Conservation (phyloP, 1,284 basidiomycete species). For the Coriolopsis trogii region DNA sequence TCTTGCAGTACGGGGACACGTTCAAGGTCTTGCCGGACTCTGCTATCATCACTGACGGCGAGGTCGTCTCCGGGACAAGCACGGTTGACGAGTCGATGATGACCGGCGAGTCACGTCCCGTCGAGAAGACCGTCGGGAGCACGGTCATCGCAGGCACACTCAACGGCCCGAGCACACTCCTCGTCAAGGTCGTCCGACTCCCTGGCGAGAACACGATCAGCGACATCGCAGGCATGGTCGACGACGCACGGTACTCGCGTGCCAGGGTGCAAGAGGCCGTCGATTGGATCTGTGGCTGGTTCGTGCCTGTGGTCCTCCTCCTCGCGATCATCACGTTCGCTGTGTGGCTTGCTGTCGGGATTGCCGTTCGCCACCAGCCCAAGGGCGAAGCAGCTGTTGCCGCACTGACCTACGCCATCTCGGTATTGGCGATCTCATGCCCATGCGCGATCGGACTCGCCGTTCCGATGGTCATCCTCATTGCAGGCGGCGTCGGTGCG, state of each 20-base stretch:
- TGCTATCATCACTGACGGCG: constrained; percentile 46
- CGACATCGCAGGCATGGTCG: constrained; percentile 42
- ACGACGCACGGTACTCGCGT: constrained; percentile 41
- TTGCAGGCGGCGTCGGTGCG: constrained; percentile 38
- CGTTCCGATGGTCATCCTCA: constrained; percentile 41
- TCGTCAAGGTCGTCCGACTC: constrained; percentile 41
- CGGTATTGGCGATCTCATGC: constrained; percentile 46
- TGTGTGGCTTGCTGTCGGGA: constrained; percentile 41
- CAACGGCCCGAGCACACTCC: constrained; percentile 39
- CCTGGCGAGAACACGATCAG: constrained; percentile 48
- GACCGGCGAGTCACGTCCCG: constrained; percentile 48
- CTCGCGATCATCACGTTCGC: constrained; percentile 37
- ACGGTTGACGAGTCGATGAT: constrained; percentile 49
- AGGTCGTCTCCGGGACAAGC: constrained; percentile 39
- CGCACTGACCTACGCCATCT: constrained; percentile 44
- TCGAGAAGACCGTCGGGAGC: constrained; percentile 39
- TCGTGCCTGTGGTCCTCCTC: constrained; percentile 39
- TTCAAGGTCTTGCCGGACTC: constrained; percentile 41
- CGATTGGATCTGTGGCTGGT: constrained; percentile 39
- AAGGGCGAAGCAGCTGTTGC: constrained; percentile 33
- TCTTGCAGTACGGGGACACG: constrained; percentile 43
- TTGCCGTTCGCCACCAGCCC: constrained; percentile 32
- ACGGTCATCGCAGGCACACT: constrained; percentile 44
- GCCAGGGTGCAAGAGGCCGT: constrained; percentile 43
- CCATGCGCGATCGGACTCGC: constrained; percentile 46